Percentiles rank a stretch among this genome's conserved stretches.
Evolutionary conservation across 192 early-diverging fungal species (phyloP).

Genomic region (Coemansia sp.): DNA sequence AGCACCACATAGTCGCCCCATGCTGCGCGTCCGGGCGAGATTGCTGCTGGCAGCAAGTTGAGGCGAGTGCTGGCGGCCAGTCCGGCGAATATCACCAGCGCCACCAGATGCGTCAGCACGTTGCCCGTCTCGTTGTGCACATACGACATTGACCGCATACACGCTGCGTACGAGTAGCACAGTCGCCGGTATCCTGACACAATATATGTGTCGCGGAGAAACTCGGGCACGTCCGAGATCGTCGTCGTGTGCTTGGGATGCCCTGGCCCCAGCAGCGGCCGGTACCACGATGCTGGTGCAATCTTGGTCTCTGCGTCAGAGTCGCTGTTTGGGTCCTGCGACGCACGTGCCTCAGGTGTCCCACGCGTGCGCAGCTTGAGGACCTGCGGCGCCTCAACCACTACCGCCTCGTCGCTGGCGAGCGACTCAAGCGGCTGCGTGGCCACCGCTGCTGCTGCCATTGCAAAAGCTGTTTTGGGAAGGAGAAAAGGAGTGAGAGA

Average conservation of each 20-base stretch:
- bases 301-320: too few species aligned
- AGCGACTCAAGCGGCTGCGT: conserved; percentile 8
- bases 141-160: conserved; percentile 73
- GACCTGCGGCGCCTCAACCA: conserved; percentile 2
- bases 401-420: conserved; percentile 8
- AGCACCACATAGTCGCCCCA: conserved; percentile 69
- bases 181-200: conserved; percentile 78
- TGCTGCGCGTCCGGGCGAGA: conserved; percentile 46
- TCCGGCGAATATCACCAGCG: conserved; percentile 59
- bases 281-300: conserved; percentile 13
- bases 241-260: conserved; percentile 52
- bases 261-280: conserved; percentile 38
- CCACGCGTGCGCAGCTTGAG: conserved; percentile 8
- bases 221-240: conserved; percentile 60
- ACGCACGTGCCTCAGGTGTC: background rate
- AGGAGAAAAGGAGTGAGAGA: too few species aligned
- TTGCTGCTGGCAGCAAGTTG: conserved; percentile 35
- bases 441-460: conserved; percentile 14
- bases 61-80: conserved; percentile 55
- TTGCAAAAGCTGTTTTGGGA: background rate
- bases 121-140: conserved; percentile 95
- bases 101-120: conserved; percentile 81
- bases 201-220: conserved; percentile 81
- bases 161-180: conserved; percentile 70
- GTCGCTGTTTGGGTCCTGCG: too few species aligned